Evolutionary conservation across 148 eudicot genomes (phyloP), one percentile per base, ranked within the genome.

Genomic region (Camellia granthamiana): DNA sequence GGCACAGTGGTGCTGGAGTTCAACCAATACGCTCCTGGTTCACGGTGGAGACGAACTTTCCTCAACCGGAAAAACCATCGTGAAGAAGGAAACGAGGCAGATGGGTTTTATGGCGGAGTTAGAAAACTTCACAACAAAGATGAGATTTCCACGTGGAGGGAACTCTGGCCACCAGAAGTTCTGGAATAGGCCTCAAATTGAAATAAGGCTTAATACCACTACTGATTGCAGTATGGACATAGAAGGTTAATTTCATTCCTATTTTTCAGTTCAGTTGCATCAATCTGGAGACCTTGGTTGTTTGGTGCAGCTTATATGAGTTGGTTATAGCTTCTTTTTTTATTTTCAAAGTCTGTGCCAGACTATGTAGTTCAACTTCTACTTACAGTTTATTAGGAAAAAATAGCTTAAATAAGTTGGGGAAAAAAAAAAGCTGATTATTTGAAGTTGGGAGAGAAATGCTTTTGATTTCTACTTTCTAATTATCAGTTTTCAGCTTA

Each of bases 71-170:
- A 84, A 85, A 87, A 88, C 81, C 99, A 96, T 38, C 83, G 92
- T 15, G 98, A 93, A 84, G 95, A 88, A 87, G 99, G 99, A 56
- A 93, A 92, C 12, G 99, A 92, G 80, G 89, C 82, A 0, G 99
- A 93, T 61, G 99, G 98, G 51, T 96, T 93, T 81, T 96, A 93
- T 62, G 99, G 95, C 6, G 98, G 99, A 63, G 89, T 96, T 49
- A 82, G 95, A 78, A 96, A 90, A 83, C 90, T 96, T 21, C 14
- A 83, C 75, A 73, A 66, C 38, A 41, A 78, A 0, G 84, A 90
- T n/a, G 98, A 92, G 83, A 91, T 93, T 56, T 83, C 88, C 12
- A 83, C 78, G 42, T 96, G 99, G 99, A 92, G 84, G 80, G 85
- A 69, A 65, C 83, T 96, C 42, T 92, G 99, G 98, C 99, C 98